These are phyloP conservation scores for Phytopythium vexans DNA, from an alignment of 352 stramenopile species.

Conservation along the genomic window DNA sequence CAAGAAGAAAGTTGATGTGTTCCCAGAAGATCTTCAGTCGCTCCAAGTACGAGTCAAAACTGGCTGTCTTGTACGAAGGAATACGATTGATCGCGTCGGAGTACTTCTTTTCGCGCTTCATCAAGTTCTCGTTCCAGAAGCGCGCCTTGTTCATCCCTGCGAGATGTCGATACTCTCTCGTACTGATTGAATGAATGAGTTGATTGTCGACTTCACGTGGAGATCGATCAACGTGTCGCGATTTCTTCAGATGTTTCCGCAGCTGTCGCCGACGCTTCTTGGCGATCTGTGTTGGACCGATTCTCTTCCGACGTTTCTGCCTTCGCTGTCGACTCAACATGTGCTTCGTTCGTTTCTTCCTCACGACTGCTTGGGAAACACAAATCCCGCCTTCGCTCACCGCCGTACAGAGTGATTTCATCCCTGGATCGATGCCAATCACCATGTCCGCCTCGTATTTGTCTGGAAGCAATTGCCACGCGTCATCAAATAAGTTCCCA, in stretches of 20 bases:
- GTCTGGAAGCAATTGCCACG: background rate
- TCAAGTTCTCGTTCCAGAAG: slow-evolving; percentile 1
- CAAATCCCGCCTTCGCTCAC: slow-evolving; percentile 1
- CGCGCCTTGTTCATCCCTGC: slow-evolving; percentile 6
- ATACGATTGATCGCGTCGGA: background rate
- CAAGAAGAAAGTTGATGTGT: slow-evolving; percentile 2
- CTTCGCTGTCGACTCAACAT: no score
- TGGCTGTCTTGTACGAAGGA: background rate
- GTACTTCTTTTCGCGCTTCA: background rate
- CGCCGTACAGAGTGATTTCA: slow-evolving; percentile 6
- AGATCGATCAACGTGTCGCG: background rate
- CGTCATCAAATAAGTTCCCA: background rate
- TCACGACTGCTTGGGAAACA: background rate
- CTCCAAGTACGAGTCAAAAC: background rate
- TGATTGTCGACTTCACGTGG: background rate
- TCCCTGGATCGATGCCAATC: slow-evolving; percentile 4
- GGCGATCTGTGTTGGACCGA: no score
- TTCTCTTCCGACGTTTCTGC: background rate
- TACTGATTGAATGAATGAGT: background rate
- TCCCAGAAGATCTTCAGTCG: slow-evolving; percentile 1
- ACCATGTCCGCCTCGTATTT: slow-evolving; percentile 1
- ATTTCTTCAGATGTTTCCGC: background rate
- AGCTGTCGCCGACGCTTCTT: background rate
- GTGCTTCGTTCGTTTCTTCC: background rate
- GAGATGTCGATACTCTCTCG: background rate